Evolutionary conservation across 331 rosid genomes (phyloP), one percentile per base, ranked within the genome.

Genomic region (Erythrophleum ivorense): DNA sequence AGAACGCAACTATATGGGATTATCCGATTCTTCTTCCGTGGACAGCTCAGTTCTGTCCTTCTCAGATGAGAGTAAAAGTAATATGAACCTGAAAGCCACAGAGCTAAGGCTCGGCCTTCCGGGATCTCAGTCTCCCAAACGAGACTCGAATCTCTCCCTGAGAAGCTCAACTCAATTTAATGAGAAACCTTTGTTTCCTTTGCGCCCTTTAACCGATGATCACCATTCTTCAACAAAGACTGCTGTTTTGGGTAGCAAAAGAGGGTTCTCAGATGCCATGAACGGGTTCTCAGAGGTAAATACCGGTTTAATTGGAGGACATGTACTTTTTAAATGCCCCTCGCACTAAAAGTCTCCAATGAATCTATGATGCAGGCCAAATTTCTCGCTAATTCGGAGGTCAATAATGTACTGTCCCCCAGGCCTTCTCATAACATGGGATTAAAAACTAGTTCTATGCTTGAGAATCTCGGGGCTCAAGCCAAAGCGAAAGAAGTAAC

Each of bases 71-170:
- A 86, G 77, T 76, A 88, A 87, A 79, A 78, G 78, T 71, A 86
- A 71, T 43, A 86, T 91, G 86, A 91, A 90, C 76, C 88, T 93
- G 80, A 93, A 90, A 82, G 97, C 97, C 63, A 93, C 98, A 3
- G 98, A 93, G 78, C 87, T 93, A 75, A 90, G 94, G 81, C 93
- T 93, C 33, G 98, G 98, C 33, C 94, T 91, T 78, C 97, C 97
- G 43, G 97, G 98, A 84, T 91, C 91, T 75, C 88, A 82, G 85
- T 90, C 97, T 73, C 93, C 97, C 14, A 88, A 80, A 68, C 89
- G 94, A 72, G 85, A 88, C 81, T 77, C 87, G 3, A 87, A 86
- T 76, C 76, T 57, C 70, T 78, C 87, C 83, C 40, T 90, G 38
- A 84, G 76, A 74, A 84, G 82, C 88, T 87, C 94, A 8, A 43